These are phyloP conservation scores for Yamadazyma insecticola DNA, from an alignment of 805 yeast species.

Conservation along the genomic window DNA sequence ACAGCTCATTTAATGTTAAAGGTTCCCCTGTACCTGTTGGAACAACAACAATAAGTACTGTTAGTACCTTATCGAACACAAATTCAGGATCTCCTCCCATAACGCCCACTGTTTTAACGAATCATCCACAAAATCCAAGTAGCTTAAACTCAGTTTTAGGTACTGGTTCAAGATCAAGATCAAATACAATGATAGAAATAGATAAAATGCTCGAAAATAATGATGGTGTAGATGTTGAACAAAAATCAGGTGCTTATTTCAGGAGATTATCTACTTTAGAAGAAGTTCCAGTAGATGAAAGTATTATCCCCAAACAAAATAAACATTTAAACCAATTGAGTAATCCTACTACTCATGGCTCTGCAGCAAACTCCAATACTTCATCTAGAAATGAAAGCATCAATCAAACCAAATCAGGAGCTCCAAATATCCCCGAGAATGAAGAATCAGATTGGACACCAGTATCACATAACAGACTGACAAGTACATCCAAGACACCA, in stretches of 20 bases:
- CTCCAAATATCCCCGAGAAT: too few species aligned
- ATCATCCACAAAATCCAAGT: slow-evolving; percentile 1
- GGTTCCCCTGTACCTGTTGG: slow-evolving; percentile 12
- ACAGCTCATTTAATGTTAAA: slow-evolving; percentile 11
- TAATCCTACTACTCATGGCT: not conserved
- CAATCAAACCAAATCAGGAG: too few species aligned
- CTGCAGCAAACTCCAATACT: not conserved
- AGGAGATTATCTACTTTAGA: slow-evolving; percentile 61
- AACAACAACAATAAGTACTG: slow-evolving; percentile 13
- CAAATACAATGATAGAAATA: slow-evolving; percentile 33
- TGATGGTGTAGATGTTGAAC: slow-evolving; percentile 39
- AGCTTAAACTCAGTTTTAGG: slow-evolving; percentile 1
- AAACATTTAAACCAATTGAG: too few species aligned
- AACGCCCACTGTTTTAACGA: slow-evolving; percentile 9
- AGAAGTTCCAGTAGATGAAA: slow-evolving; percentile 37
- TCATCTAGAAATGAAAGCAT: slow-evolving; percentile 5
- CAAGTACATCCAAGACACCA: slow-evolving; percentile 3
- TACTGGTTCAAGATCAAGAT: slow-evolving; percentile 24
- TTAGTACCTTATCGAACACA: slow-evolving; percentile 7
- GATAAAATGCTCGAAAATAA: slow-evolving; percentile 32
- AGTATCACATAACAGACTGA: too few species aligned
- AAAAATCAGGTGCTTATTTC: slow-evolving; percentile 58
- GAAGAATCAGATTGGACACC: too few species aligned
- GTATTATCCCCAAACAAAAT: too few species aligned
- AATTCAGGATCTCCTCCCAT: slow-evolving; percentile 5